Evolutionary conservation across 345 rosid genomes (phyloP).

Genomic region (Citrus mangshanensis): DNA sequence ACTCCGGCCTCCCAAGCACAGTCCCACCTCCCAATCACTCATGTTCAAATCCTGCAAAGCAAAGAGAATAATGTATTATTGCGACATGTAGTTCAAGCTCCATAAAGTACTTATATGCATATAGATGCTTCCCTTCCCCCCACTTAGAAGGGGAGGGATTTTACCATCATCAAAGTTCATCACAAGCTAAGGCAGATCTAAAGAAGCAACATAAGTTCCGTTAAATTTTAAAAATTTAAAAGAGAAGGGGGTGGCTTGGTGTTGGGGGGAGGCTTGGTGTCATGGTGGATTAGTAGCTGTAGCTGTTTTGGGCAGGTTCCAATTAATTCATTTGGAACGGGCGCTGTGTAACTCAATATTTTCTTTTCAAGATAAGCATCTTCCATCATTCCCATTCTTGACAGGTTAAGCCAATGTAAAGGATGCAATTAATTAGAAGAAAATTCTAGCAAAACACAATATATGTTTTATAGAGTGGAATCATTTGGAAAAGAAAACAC

Average conservation of each 20-base stretch:
- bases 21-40: conserved; percentile 48
- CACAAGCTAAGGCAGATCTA: background rate
- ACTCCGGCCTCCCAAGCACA: conserved; percentile 48
- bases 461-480: background rate
- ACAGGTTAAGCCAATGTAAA: too few relatives aligned
- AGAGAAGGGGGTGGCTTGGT: too few relatives aligned
- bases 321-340: background rate
- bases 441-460: background rate
- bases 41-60: conserved; percentile 47
- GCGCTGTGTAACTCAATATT: background rate
- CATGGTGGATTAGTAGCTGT: background rate
- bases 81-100: background rate
- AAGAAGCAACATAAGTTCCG: background rate
- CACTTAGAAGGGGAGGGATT: background rate
- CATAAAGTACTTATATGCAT: too few relatives aligned
- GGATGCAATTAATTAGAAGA: background rate
- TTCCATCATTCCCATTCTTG: too few relatives aligned
- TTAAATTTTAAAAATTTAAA: background rate
- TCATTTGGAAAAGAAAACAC: background rate
- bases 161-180: background rate
- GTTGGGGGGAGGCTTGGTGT: too few relatives aligned
- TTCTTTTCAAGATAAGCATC: background rate
- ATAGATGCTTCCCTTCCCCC: background rate
- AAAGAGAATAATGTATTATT: background rate
- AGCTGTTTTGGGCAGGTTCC: background rate